Percentiles rank a stretch among this genome's conserved stretches.
Evolutionary conservation across 192 early-diverging fungal species (phyloP).

Genomic region (Backusella westeae): DNA sequence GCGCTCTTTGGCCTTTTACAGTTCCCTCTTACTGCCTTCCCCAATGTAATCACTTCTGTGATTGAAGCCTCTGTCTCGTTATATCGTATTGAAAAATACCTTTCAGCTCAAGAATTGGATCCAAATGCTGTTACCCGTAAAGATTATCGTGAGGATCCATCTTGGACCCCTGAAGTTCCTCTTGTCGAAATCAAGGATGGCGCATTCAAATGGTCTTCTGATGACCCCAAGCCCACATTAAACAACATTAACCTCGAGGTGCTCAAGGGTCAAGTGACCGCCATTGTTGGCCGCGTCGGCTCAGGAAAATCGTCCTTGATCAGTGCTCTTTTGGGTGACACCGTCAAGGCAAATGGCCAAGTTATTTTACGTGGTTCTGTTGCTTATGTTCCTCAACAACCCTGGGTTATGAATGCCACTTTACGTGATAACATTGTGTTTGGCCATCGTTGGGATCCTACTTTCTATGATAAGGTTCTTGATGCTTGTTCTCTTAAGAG

Average conservation of each 20-base stretch:
- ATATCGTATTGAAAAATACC: slow-evolving; percentile 75
- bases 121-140: slow-evolving; percentile 54
- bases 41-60: slow-evolving; percentile 71
- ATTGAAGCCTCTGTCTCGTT: slow-evolving; percentile 86
- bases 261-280: slow-evolving; percentile 32
- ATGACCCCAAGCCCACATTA: slow-evolving; percentile 37
- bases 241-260: slow-evolving; percentile 42
- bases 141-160: slow-evolving; percentile 19
- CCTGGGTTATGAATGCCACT: slow-evolving; percentile 98
- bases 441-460: slow-evolving; percentile 73
- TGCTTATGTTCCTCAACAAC: slow-evolving; percentile 76
- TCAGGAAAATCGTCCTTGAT: slow-evolving; percentile 71
- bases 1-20: slow-evolving; percentile 90
- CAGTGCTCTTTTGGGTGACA: slow-evolving; percentile 85
- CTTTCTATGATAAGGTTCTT: slow-evolving; percentile 70
- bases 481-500: slow-evolving; percentile 81
- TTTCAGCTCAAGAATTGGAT: slow-evolving; percentile 82
- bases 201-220: slow-evolving; percentile 54
- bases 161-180: slow-evolving; percentile 20
- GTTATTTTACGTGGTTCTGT: slow-evolving; percentile 64
- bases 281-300: slow-evolving; percentile 49
- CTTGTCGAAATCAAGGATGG: slow-evolving; percentile 50
- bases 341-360: slow-evolving; percentile 63
- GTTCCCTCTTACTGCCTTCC: slow-evolving; percentile 85
- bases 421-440: slow-evolving; percentile 92